Evolutionary conservation across 495 filamentous ascomycete species (phyloP).

Genomic region (Podospora fimiseda): DNA sequence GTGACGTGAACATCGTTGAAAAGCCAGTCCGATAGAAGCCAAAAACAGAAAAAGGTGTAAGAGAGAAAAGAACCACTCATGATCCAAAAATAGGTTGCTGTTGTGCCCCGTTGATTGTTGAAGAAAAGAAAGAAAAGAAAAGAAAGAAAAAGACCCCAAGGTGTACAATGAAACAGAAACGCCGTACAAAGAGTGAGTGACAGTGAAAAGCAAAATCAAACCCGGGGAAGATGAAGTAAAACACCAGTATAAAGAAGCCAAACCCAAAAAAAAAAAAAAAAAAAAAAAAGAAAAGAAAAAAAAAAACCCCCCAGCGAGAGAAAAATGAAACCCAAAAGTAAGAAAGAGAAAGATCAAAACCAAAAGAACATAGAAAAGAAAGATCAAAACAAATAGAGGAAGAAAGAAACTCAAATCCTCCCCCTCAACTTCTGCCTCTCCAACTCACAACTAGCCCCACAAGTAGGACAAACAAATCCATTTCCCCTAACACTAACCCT

Average conservation of each 20-base stretch:
- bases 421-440: slow-evolving; percentile 24
- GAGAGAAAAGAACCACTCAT: too few relatives aligned
- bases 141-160: too few relatives aligned
- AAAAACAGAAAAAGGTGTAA: too few relatives aligned
- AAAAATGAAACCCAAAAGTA: neutral
- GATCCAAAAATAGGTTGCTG: too few relatives aligned
- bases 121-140: neutral
- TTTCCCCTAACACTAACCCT: slow-evolving; percentile 27
- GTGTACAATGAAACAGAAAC: neutral
- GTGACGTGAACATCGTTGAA: too few relatives aligned
- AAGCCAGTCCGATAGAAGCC: too few relatives aligned
- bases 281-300: slow-evolving; percentile 2
- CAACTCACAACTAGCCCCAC: slow-evolving; percentile 34
- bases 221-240: too few relatives aligned
- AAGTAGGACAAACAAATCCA: slow-evolving; percentile 36
- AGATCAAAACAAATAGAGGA: too few relatives aligned
- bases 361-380: too few relatives aligned
- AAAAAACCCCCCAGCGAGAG: neutral
- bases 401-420: too few relatives aligned
- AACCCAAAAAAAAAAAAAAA: slow-evolving; percentile 2
- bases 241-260: too few relatives aligned
- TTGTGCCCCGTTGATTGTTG: neutral
- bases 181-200: neutral
- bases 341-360: slow-evolving; percentile 1
- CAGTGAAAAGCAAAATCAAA: neutral